Base-by-base conservation (phyloP, 2,329 filamentous ascomycete species). In the Penicillium oxalicum region DNA sequence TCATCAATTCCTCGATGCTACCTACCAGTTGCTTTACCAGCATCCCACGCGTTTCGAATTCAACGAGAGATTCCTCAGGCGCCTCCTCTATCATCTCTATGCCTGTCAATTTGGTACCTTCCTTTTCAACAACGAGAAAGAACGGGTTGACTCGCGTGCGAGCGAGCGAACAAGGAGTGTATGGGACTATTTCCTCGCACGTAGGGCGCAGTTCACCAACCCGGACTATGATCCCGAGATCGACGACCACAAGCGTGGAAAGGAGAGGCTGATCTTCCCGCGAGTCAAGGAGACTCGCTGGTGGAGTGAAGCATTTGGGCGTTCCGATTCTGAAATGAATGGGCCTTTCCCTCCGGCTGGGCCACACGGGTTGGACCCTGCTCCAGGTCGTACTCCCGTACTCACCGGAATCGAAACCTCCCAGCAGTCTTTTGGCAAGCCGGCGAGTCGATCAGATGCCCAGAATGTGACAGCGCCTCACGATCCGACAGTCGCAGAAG, bases 101-200 rank as follows among this genome's bases (percentile, higher is more conserved):
- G 91, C 91, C 0, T 95, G 91, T 57, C 93, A 98, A 66, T 98
- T 96, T 55, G 93, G 93, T 40, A 96, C 91, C 0, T 98, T 98
- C 66, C 77, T 98, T 4, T 95, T 88, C 70, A 96, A 98, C 71
- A 94, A 83, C 48, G 93, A 98, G 67, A 93, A 90, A 62, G 87
- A 95, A 61, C 84, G 93, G 3, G 74, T 81, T 12, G 86, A 93
- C 38, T 79, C 81, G 24, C 77, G 76, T 27, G 83, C 87, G 1
- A 74, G 76, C 35, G 83, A 90, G 59, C 78, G 81, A 46, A 95
- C 90, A 3, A 79, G 86, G 3, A 95, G 88, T 24, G 93, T 96
- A 1, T 98, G 93, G 93, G 87, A 93, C 58, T 96, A 97, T 66
- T 97, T 98, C 68, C 74, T 97, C 6, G 83, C 86, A 38, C 82